phyloP scores from a whole-genome alignment of 2,329 filamentous ascomycete species.

The Exserohilum rostratum region DNA sequence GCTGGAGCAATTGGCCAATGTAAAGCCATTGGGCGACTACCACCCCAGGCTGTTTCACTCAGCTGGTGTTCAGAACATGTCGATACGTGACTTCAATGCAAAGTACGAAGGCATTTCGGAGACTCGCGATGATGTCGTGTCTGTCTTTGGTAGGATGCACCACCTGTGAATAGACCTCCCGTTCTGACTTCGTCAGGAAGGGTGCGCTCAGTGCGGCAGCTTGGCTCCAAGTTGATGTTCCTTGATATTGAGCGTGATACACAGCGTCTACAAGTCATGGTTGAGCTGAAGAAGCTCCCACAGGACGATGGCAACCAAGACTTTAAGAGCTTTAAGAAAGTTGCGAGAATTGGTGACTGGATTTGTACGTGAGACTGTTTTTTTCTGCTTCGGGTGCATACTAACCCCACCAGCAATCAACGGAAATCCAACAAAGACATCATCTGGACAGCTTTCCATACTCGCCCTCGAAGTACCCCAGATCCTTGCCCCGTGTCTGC shows the following conservation, averaged over 20 bases:
- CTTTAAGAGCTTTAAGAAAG: slow-evolving; percentile 66
- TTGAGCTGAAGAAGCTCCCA: slow-evolving; percentile 65
- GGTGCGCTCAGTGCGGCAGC: slow-evolving; percentile 71
- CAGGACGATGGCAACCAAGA: slow-evolving; percentile 48
- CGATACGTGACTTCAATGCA: slow-evolving; percentile 37
- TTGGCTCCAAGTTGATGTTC: slow-evolving; percentile 82
- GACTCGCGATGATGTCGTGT: slow-evolving; percentile 36
- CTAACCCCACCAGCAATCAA: slow-evolving; percentile 60
- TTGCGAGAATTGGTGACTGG: slow-evolving; percentile 81
- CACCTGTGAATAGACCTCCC: background rate
- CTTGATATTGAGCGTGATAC: slow-evolving; percentile 78
- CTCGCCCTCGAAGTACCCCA: slow-evolving; percentile 70
- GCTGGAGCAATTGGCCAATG: slow-evolving; percentile 59
- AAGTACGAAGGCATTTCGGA: slow-evolving; percentile 38
- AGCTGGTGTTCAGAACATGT: slow-evolving; percentile 24
- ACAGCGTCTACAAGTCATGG: slow-evolving; percentile 75
- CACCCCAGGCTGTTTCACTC: slow-evolving; percentile 59
- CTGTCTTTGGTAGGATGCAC: slow-evolving; percentile 42
- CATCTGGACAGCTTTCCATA: slow-evolving; percentile 77
- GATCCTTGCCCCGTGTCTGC: slow-evolving; percentile 77
- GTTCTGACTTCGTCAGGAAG: slow-evolving; percentile 65
- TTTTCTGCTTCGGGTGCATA: background rate
- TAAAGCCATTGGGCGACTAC: slow-evolving; percentile 56
- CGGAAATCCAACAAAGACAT: slow-evolving; percentile 72
- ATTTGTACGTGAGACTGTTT: slow-evolving; percentile 65